Conservation (phyloP, 2,329 filamentous ascomycete species). For the Colletotrichum sp. region DNA sequence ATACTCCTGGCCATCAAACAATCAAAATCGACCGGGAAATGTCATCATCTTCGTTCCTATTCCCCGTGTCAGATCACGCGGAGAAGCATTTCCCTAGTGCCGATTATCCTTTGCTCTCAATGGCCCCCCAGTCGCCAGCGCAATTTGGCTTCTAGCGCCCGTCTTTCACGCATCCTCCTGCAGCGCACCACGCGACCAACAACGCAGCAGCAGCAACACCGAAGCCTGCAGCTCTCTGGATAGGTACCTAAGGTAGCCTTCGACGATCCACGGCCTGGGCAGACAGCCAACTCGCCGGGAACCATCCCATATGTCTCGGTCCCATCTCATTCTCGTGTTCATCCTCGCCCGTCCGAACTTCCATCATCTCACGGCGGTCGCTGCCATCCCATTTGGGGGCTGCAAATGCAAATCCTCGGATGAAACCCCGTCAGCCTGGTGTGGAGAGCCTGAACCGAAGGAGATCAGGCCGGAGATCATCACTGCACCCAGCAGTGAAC, state of each 20-base stretch:
- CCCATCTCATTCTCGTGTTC: background rate
- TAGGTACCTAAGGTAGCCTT: no score
- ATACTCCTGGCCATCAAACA: background rate
- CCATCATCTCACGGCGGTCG: background rate
- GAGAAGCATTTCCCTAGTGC: constrained; percentile 6
- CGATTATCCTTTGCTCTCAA: background rate
- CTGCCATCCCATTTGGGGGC: background rate
- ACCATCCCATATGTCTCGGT: constrained; percentile 1
- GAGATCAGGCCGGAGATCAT: constrained; percentile 9
- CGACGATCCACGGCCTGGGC: background rate
- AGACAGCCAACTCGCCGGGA: background rate
- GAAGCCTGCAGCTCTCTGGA: background rate
- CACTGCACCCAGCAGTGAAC: background rate
- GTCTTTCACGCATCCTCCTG: background rate
- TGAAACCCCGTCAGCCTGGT: constrained; percentile 1
- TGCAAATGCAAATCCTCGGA: constrained; percentile 10
- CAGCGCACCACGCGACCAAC: background rate
- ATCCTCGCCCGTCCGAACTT: background rate
- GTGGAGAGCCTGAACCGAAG: background rate
- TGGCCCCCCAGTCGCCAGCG: background rate
- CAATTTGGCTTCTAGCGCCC: background rate
- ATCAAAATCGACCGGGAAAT: background rate
- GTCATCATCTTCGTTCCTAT: constrained; percentile 3
- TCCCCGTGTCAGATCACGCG: constrained; percentile 6
- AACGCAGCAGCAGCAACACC: background rate